phyloP scores from a whole-genome alignment of 176 grass and related monocot genomes.

The Puccinellia tenuiflora region DNA sequence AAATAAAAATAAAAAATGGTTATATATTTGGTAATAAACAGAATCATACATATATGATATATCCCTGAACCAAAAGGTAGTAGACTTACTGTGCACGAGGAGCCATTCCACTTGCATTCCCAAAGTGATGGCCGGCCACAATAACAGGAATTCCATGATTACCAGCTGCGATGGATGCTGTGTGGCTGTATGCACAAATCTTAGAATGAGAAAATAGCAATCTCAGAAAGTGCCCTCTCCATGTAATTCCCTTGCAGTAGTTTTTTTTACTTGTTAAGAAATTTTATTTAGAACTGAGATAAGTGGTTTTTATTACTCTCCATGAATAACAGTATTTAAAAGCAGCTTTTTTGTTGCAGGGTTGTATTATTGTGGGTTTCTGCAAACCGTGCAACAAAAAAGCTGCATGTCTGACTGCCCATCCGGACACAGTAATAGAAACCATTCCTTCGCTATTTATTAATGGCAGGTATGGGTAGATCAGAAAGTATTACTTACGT shows the following conservation, averaged over 20 bases:
- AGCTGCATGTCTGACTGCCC: background rate
- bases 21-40: background rate
- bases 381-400: background rate
- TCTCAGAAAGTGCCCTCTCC: background rate
- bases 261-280: background rate
- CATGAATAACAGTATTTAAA: too few relatives aligned
- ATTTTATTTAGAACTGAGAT: background rate
- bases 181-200: slow-evolving; percentile 60
- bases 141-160: slow-evolving; percentile 90
- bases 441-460: background rate
- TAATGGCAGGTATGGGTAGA: background rate
- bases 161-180: slow-evolving; percentile 89
- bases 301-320: too few relatives aligned
- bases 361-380: background rate
- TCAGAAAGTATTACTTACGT: slow-evolving; percentile 54
- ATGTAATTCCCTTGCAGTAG: background rate
- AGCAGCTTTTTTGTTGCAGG: too few relatives aligned
- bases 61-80: slow-evolving; percentile 1
- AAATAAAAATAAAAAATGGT: slow-evolving; percentile 27
- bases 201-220: slow-evolving; percentile 12
- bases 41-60: background rate
- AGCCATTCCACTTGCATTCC: slow-evolving; percentile 98
- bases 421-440: background rate
- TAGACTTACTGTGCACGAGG: slow-evolving; percentile 95
- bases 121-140: slow-evolving; percentile 88